Conservation (phyloP, 768 basidiomycete species). For the Hydnomerulius pinastri region DNA sequence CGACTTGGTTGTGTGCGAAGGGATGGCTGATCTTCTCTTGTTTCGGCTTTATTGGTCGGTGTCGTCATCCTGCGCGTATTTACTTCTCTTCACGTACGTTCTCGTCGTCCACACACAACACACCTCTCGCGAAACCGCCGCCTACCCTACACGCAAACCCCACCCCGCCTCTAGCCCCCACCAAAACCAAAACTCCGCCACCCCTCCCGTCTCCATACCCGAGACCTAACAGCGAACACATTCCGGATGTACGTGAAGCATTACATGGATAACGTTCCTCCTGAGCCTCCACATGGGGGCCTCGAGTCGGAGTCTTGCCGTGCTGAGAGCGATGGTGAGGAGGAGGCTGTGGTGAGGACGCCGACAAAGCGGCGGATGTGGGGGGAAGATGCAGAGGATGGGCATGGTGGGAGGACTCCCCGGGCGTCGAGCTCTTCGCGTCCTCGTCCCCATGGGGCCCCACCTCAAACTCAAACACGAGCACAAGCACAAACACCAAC, state of each 20-base stretch:
- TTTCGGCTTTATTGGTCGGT: too few species aligned
- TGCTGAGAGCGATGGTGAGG: constrained; percentile 1
- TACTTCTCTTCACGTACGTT: background rate
- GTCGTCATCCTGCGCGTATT: background rate
- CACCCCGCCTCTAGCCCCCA: background rate
- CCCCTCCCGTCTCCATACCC: constrained; percentile 65
- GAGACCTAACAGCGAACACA: constrained; percentile 68
- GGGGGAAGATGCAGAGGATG: constrained; percentile 6
- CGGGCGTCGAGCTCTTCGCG: too few species aligned
- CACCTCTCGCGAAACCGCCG: background rate
- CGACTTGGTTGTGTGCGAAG: background rate
- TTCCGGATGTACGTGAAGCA: constrained; percentile 79
- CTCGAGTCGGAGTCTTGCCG: background rate
- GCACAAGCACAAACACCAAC: too few species aligned
- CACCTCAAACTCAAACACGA: background rate
- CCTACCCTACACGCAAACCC: background rate
- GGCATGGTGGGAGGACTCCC: too few species aligned
- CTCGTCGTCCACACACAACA: background rate
- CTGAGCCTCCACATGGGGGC: background rate
- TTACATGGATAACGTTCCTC: constrained; percentile 65
- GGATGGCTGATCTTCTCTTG: background rate
- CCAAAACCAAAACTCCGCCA: constrained; percentile 61
- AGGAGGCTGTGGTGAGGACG: constrained; percentile 6
- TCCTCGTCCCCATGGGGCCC: too few species aligned
- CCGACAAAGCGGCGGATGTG: constrained; percentile 36